These are phyloP conservation scores for Cutaneotrichosporon sp. DNA, from an alignment of 1,284 basidiomycete genomes.

Conservation along the genomic window DNA sequence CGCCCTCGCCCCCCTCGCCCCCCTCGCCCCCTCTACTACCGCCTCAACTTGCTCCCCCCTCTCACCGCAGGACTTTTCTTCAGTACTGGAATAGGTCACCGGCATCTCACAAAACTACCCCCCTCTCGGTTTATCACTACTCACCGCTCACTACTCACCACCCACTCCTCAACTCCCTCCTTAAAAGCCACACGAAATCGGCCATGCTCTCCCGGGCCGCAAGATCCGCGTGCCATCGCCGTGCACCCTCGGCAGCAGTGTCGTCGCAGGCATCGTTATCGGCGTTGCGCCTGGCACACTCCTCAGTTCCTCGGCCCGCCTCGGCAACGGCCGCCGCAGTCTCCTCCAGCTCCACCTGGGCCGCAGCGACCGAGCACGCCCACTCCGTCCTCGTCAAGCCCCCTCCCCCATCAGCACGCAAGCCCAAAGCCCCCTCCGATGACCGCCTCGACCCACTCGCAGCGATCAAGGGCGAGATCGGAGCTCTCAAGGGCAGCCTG, in stretches of 20 bases:
- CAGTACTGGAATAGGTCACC: not conserved
- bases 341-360: constrained; percentile 24
- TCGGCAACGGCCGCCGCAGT: constrained; percentile 8
- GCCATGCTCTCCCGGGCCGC: constrained; percentile 7
- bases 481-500: constrained; percentile 67
- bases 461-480: constrained; percentile 65
- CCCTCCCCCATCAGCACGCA: constrained; percentile 6
- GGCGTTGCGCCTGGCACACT: constrained; percentile 9
- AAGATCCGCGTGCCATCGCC: not conserved
- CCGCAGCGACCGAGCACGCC: constrained; percentile 43
- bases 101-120: too few species aligned
- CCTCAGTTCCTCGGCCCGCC: constrained; percentile 9
- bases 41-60: too few species aligned
- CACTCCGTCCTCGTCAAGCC: constrained; percentile 37
- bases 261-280: not conserved
- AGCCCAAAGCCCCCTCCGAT: not conserved
- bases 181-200: not conserved
- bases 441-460: constrained; percentile 34
- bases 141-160: not conserved
- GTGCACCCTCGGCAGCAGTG: not conserved
- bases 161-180: not conserved
- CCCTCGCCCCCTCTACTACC: too few species aligned
- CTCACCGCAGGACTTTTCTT: constrained; percentile 8
- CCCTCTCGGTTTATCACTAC: too few species aligned
- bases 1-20: too few species aligned